A percentile compares a stretch with the other conserved stretches of the same genome.
Conservation (phyloP, 1,139 yeast genomes). For the Protomyces gravidus region DNA sequence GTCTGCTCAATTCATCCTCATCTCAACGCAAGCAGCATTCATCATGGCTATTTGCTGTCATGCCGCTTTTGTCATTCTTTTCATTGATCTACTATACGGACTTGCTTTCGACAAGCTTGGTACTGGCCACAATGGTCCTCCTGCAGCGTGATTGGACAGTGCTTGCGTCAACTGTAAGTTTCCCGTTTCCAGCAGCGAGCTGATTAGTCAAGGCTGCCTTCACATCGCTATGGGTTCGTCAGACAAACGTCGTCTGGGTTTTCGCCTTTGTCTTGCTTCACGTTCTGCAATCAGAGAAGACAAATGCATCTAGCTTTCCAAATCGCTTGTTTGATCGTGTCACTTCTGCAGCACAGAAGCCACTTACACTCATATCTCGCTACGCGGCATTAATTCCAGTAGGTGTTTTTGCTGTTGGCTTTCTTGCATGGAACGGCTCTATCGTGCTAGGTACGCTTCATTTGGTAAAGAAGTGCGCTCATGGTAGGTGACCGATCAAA, state of each 20-base stretch:
- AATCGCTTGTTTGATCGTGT: not conserved
- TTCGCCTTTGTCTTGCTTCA: slow-evolving; percentile 37
- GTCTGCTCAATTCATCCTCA: slow-evolving; percentile 11
- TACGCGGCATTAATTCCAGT: slow-evolving; percentile 33
- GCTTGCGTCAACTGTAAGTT: slow-evolving; percentile 11
- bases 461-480: not conserved
- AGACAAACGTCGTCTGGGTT: slow-evolving; percentile 87
- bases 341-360: not conserved
- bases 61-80: slow-evolving; percentile 71
- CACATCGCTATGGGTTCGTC: slow-evolving; percentile 61
- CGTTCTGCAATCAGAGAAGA: not conserved
- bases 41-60: slow-evolving; percentile 43
- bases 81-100: slow-evolving; percentile 84
- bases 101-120: slow-evolving; percentile 77
- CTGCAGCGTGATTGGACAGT: slow-evolving; percentile 16
- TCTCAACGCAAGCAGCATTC: slow-evolving; percentile 35
- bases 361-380: not conserved
- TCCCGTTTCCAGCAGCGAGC: not conserved
- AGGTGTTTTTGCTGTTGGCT: slow-evolving; percentile 52
- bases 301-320: not conserved
- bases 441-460: slow-evolving; percentile 55
- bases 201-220: slow-evolving; percentile 22
- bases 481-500: slow-evolving; percentile 76
- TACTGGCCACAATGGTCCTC: slow-evolving; percentile 50
- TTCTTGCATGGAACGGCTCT: slow-evolving; percentile 67